Evolutionary conservation across 192 early-diverging fungal species (phyloP).

Genomic region (Lunasporangiospora selenospora): DNA sequence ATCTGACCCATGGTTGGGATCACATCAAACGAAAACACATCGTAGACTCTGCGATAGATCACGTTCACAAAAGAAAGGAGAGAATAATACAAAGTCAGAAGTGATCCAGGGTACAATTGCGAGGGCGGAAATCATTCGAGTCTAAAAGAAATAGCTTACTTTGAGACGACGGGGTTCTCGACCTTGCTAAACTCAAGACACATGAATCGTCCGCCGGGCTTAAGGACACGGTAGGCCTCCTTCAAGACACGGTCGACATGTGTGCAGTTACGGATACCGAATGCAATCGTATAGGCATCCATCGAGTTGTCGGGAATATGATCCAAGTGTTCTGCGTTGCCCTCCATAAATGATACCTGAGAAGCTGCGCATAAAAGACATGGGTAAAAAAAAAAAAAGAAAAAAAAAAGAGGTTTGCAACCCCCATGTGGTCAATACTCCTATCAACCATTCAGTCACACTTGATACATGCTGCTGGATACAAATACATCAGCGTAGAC

Average conservation of each 20-base stretch:
- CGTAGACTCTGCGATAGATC: slow-evolving; percentile 70
- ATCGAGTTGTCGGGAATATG: slow-evolving; percentile 77
- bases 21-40: slow-evolving; percentile 92
- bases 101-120: background rate
- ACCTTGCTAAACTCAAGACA: slow-evolving; percentile 94
- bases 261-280: slow-evolving; percentile 98
- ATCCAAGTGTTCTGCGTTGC: slow-evolving; percentile 89
- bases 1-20: slow-evolving; percentile 89
- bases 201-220: slow-evolving; percentile 96
- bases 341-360: slow-evolving; percentile 78
- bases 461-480: too few relatives aligned
- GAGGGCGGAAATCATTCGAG: background rate
- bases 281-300: slow-evolving; percentile 97
- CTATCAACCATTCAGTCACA: too few relatives aligned
- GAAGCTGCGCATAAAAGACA: slow-evolving; percentile 39
- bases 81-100: background rate
- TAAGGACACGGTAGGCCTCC: slow-evolving; percentile 94
- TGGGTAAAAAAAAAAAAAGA: background rate
- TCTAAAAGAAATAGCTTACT: slow-evolving; percentile 54
- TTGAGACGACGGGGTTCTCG: slow-evolving; percentile 82
- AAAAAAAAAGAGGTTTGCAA: too few relatives aligned
- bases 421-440: too few relatives aligned
- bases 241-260: slow-evolving; percentile 85
- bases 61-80: background rate
- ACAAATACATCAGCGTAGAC: too few relatives aligned